Percentiles rank a stretch among this genome's conserved stretches.
Conservation (phyloP, 768 basidiomycete genomes). For the Serendipita sp. region DNA sequence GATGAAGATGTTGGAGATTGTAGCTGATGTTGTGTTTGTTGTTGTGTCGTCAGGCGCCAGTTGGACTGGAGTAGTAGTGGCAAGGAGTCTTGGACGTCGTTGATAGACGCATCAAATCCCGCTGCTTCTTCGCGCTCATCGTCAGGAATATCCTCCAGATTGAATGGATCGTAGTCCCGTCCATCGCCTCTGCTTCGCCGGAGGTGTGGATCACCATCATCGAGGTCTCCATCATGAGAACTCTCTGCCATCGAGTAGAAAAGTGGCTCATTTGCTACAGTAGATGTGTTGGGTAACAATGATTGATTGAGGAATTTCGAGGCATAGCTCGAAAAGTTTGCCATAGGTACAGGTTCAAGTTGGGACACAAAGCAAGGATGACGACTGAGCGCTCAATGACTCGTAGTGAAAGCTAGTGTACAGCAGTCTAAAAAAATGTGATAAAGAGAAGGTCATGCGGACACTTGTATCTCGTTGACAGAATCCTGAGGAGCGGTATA, state of each 20-base stretch:
- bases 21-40: conserved; percentile 25
- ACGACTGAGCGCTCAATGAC: not conserved
- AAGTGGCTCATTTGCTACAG: conserved; percentile 53
- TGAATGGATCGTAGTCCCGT: conserved; percentile 19
- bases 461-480: not conserved
- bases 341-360: not conserved
- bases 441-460: not conserved
- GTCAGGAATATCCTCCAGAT: conserved; percentile 29
- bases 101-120: conserved; percentile 29
- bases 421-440: not conserved
- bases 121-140: conserved; percentile 14
- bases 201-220: conserved; percentile 65
- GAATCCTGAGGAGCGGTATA: not conserved
- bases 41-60: conserved; percentile 21
- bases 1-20: conserved; percentile 28
- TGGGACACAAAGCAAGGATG: not conserved
- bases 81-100: conserved; percentile 53
- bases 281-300: conserved; percentile 26
- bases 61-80: conserved; percentile 33
- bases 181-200: conserved; percentile 27
- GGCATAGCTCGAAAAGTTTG: conserved; percentile 54
- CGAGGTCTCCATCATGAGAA: conserved; percentile 21
- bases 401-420: not conserved
- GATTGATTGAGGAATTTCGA: conserved; percentile 60
- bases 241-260: conserved; percentile 60